Evolutionary conservation across 305 asterid species (phyloP).

Genomic region (Fraxinus ornus): DNA sequence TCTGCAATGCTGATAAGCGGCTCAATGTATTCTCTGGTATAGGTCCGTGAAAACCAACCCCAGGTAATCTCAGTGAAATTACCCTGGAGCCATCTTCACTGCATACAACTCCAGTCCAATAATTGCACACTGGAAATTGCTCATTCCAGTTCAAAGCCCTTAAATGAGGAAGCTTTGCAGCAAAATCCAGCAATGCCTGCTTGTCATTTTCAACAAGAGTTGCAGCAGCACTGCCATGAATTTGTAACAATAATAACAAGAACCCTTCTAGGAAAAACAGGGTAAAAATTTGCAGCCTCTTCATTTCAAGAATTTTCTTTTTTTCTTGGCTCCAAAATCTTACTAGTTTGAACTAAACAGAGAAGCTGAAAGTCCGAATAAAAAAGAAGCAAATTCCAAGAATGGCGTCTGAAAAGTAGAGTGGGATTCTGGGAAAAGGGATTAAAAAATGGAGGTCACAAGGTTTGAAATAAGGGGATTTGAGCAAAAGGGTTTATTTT

Average conservation of each 20-base stretch:
- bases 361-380: constrained; percentile 32
- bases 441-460: constrained; percentile 39
- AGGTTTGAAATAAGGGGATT: constrained; percentile 51
- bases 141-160: constrained; percentile 66
- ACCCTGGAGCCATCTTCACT: constrained; percentile 73
- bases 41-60: constrained; percentile 81
- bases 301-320: constrained; percentile 41
- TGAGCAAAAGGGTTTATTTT: constrained; percentile 45
- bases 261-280: constrained; percentile 33
- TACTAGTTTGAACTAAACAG: constrained; percentile 16
- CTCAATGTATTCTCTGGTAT: constrained; percentile 63
- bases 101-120: constrained; percentile 80
- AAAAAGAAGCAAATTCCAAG: constrained; percentile 46
- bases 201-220: constrained; percentile 58
- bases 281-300: constrained; percentile 29
- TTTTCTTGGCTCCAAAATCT: constrained; percentile 16
- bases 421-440: constrained; percentile 45
- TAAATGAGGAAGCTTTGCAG: constrained; percentile 39
- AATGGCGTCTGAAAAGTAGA: constrained; percentile 46
- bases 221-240: constrained; percentile 20
- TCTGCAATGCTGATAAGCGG: constrained; percentile 76
- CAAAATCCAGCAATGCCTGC: constrained; percentile 76
- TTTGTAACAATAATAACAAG: constrained; percentile 27
- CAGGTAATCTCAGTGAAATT: constrained; percentile 64
- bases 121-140: constrained; percentile 50